Conservation (phyloP, 352 stramenopile species). For the Blastocystis sp. region DNA sequence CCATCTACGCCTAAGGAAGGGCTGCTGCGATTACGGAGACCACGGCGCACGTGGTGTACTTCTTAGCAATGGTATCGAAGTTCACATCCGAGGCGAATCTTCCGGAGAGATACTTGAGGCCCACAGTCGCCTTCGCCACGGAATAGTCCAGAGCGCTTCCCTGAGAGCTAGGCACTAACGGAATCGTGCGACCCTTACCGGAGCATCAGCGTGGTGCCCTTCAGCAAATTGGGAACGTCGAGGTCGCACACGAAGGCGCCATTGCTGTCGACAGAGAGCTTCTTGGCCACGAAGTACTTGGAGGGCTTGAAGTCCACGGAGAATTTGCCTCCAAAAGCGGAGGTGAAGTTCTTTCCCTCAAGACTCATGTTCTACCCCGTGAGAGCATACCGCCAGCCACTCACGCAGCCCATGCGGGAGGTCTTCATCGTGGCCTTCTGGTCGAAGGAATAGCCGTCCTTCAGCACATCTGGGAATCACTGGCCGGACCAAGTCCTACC, state of each 20-base stretch:
- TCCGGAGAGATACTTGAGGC: conserved; percentile 41
- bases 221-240: conserved; percentile 51
- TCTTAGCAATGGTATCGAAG: conserved; percentile 36
- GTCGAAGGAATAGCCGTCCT: conserved; percentile 66
- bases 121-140: conserved; percentile 30
- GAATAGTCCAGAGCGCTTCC: conserved; percentile 9
- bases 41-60: conserved; percentile 24
- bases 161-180: conserved; percentile 23
- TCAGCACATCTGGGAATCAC: conserved; percentile 54
- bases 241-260: conserved; percentile 34
- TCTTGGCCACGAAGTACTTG: conserved; percentile 48
- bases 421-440: conserved; percentile 61
- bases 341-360: conserved; percentile 60
- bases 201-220: conserved; percentile 51
- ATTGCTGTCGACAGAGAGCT: conserved; percentile 55
- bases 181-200: background rate
- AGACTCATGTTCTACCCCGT: conserved; percentile 48
- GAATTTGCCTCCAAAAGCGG: conserved; percentile 27
- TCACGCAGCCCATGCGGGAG: conserved; percentile 28
- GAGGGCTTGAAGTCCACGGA: conserved; percentile 56
- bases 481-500: background rate
- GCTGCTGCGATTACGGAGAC: background rate
- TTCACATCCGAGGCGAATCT: conserved; percentile 41
- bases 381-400: background rate
- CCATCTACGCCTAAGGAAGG: background rate